These are phyloP conservation scores for Globisporangium carolinianum DNA, from an alignment of 352 stramenopile genomes.

Conservation along the genomic window DNA sequence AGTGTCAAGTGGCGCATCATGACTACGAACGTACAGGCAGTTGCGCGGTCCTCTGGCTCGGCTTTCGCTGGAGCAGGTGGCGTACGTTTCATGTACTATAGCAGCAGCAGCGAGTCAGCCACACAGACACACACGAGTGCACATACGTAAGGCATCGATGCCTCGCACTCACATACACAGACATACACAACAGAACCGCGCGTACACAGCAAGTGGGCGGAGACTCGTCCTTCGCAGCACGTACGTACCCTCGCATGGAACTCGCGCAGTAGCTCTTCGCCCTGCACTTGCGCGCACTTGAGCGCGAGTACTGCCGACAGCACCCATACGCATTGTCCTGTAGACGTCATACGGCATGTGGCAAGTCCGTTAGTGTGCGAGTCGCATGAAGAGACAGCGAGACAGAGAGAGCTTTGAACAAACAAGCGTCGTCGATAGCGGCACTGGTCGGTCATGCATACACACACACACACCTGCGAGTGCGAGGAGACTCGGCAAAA, in stretches of 20 bases:
- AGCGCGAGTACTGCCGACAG: conserved; percentile 50
- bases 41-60: conserved; percentile 20
- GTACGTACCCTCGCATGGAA: conserved; percentile 42
- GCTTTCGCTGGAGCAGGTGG: conserved; percentile 8
- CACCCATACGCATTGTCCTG: conserved; percentile 44
- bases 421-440: no score
- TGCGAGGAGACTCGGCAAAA: conserved; percentile 48
- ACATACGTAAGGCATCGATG: background rate
- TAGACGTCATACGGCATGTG: no score
- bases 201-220: no score
- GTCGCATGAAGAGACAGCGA: background rate
- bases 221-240: no score
- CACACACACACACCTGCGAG: conserved; percentile 26
- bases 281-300: conserved; percentile 62
- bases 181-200: background rate
- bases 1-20: no score
- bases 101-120: background rate
- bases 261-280: conserved; percentile 48
- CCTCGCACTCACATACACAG: background rate
- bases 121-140: background rate
- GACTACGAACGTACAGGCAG: conserved; percentile 22
- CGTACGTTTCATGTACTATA: conserved; percentile 25
- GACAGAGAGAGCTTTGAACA: background rate
- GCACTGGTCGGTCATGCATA: background rate
- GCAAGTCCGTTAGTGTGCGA: background rate